A percentile compares a stretch with the other conserved stretches of the same genome.
These are phyloP conservation scores for Ogataea sp. DNA, from an alignment of 805 yeast genomes.

Conservation along the genomic window DNA sequence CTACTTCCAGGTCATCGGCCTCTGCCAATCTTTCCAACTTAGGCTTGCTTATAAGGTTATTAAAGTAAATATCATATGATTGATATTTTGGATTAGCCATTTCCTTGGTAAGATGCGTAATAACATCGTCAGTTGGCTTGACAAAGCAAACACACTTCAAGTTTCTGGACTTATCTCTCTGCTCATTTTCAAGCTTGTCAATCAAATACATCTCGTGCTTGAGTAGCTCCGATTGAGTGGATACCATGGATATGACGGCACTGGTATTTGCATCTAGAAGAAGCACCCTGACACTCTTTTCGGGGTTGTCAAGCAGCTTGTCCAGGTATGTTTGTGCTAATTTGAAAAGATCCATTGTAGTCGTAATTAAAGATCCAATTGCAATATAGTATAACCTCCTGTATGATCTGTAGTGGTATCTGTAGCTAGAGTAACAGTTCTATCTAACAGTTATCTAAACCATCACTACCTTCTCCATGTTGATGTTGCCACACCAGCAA, in stretches of 20 bases:
- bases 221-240: slow-evolving; percentile 79
- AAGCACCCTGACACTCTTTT: slow-evolving; percentile 53
- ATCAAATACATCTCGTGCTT: slow-evolving; percentile 79
- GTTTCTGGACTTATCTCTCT: slow-evolving; percentile 68
- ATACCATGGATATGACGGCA: slow-evolving; percentile 75
- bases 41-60: slow-evolving; percentile 64
- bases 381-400: no score
- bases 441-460: no score
- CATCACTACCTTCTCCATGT: no score
- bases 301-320: slow-evolving; percentile 22
- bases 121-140: slow-evolving; percentile 60
- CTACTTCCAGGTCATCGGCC: slow-evolving; percentile 78
- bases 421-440: no score
- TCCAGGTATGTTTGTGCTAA: slow-evolving; percentile 37
- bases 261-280: slow-evolving; percentile 77
- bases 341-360: slow-evolving; percentile 37
- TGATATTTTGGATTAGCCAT: slow-evolving; percentile 72
- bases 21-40: slow-evolving; percentile 85
- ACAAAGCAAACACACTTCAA: slow-evolving; percentile 74
- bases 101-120: slow-evolving; percentile 56
- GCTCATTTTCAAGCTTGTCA: slow-evolving; percentile 54
- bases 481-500: no score
- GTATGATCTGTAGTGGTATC: no score
- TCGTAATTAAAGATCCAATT: not conserved
- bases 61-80: slow-evolving; percentile 70